A percentile compares a stretch with the other conserved stretches of the same genome.
Conservation (phyloP, 2,329 filamentous ascomycete species). For the Diatrype stigma region DNA sequence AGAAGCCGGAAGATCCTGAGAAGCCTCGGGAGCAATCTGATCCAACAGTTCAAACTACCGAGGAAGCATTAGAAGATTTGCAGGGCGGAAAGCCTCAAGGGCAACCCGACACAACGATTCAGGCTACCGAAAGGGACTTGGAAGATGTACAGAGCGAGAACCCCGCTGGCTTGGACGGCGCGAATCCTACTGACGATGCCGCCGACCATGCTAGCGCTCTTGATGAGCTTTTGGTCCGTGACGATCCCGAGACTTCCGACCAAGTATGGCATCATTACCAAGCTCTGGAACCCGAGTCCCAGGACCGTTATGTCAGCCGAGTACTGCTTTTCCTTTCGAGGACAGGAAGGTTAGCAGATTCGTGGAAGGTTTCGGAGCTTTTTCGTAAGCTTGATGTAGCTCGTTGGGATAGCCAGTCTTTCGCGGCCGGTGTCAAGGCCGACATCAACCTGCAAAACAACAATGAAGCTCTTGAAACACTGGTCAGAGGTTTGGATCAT, state of each 20-base stretch:
- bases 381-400: slow-evolving; percentile 34
- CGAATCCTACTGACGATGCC: not conserved
- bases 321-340: slow-evolving; percentile 40
- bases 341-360: slow-evolving; percentile 40
- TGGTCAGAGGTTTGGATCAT: slow-evolving; percentile 32
- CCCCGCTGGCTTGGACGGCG: not conserved
- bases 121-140: not conserved
- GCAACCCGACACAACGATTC: not conserved
- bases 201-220: slow-evolving; percentile 12
- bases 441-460: slow-evolving; percentile 37
- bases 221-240: slow-evolving; percentile 11
- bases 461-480: slow-evolving; percentile 35
- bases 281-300: slow-evolving; percentile 27
- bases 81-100: not conserved
- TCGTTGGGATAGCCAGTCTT: slow-evolving; percentile 36
- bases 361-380: slow-evolving; percentile 40
- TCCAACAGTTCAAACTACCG: not conserved
- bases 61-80: not conserved
- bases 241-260: slow-evolving; percentile 23
- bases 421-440: slow-evolving; percentile 38
- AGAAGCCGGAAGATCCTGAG: too few relatives aligned
- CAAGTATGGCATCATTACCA: slow-evolving; percentile 41
- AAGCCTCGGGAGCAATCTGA: not conserved
- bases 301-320: slow-evolving; percentile 25
- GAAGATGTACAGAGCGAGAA: not conserved